Conservation (phyloP, 352 stramenopile species). For the Globisporangium perplexum region DNA sequence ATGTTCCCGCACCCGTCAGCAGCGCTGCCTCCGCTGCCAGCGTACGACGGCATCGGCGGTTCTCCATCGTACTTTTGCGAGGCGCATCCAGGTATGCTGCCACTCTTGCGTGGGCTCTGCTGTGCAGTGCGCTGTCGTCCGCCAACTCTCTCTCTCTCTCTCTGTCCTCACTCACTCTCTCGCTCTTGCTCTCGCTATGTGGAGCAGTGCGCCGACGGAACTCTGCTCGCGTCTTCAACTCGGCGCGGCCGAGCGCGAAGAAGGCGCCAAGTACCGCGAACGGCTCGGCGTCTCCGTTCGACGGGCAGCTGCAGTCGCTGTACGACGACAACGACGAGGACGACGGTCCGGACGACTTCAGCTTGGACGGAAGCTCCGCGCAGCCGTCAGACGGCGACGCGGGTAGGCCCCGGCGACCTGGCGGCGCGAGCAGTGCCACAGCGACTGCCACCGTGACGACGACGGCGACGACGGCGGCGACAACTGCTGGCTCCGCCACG, state of each 20-base stretch:
- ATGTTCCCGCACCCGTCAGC: constrained; percentile 19
- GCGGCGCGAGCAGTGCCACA: no score
- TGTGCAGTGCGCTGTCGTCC: background rate
- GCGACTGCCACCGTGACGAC: background rate
- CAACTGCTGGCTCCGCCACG: constrained; percentile 4
- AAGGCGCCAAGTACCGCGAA: background rate
- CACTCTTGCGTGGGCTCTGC: no score
- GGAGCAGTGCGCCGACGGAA: constrained; percentile 8
- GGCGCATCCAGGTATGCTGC: constrained; percentile 27
- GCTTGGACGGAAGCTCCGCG: constrained; percentile 6
- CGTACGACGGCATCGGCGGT: constrained; percentile 73
- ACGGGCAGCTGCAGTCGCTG: constrained; percentile 1
- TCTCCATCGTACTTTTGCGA: constrained; percentile 80
- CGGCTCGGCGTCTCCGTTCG: constrained; percentile 1
- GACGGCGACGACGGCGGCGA: background rate
- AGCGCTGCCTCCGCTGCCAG: constrained; percentile 61
- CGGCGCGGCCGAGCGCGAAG: background rate
- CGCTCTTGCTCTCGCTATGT: background rate
- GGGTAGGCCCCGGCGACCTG: background rate
- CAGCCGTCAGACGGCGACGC: constrained; percentile 1
- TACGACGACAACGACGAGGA: constrained; percentile 9
- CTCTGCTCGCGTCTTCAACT: background rate
- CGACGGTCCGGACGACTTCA: constrained; percentile 15
- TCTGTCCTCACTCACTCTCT: no score
- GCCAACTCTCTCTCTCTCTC: background rate